These are phyloP conservation scores for Phytophthora melonis DNA, from an alignment of 352 stramenopile genomes.

Conservation along the genomic window DNA sequence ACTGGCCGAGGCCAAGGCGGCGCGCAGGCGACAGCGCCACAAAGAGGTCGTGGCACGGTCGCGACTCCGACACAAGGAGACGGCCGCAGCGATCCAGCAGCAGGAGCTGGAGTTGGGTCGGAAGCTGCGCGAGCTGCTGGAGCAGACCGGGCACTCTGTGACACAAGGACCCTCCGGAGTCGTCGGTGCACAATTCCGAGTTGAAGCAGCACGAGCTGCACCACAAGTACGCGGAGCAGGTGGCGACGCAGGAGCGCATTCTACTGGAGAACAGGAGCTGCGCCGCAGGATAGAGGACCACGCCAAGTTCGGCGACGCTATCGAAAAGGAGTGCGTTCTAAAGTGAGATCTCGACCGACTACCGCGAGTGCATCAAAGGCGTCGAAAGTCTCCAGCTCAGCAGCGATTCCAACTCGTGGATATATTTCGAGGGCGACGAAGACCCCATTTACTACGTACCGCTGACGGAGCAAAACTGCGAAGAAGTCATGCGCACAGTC, in stretches of 20 bases:
- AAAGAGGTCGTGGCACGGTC: conserved; percentile 51
- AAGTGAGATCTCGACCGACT: conserved; percentile 12
- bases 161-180: conserved; percentile 12
- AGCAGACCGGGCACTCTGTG: conserved; percentile 29
- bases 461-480: conserved; percentile 36
- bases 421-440: conserved; percentile 49
- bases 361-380: conserved; percentile 9
- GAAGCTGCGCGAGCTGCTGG: conserved; percentile 39
- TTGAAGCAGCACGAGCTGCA: conserved; percentile 24
- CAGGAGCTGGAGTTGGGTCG: conserved; percentile 35
- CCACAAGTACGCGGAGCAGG: conserved; percentile 34
- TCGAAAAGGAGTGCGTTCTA: conserved; percentile 36
- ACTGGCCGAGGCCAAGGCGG: conserved; percentile 36
- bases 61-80: conserved; percentile 39
- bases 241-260: conserved; percentile 47
- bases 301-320: conserved; percentile 33
- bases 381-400: conserved; percentile 2
- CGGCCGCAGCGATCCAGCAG: conserved; percentile 36
- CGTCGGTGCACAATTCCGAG: conserved; percentile 1
- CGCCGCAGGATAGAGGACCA: conserved; percentile 43
- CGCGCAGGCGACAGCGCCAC: conserved; percentile 37
- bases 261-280: conserved; percentile 49
- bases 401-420: conserved; percentile 33
- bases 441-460: conserved; percentile 52
- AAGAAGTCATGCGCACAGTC: conserved; percentile 38